Conservation (phyloP, 192 early-diverging fungal genomes). For the Irineochytrium annulatum region DNA sequence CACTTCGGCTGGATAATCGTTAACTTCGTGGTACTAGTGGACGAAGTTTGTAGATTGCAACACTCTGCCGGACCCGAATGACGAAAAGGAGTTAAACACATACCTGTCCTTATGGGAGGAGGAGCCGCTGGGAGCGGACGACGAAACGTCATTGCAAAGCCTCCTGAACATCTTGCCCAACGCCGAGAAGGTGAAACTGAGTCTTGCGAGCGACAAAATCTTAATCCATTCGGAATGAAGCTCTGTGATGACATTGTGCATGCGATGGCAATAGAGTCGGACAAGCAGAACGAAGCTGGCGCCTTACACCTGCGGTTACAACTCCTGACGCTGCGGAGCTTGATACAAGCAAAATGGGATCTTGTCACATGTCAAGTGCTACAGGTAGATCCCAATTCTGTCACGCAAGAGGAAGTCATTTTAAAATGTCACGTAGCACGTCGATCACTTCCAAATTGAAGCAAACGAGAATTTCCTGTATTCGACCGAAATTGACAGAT, state of each 20-base stretch:
- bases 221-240: background rate
- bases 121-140: slow-evolving; percentile 28
- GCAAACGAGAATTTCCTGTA: slow-evolving; percentile 54
- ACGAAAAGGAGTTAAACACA: slow-evolving; percentile 46
- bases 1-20: background rate
- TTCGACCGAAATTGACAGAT: slow-evolving; percentile 13
- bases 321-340: slow-evolving; percentile 21
- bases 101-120: slow-evolving; percentile 42
- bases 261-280: slow-evolving; percentile 12
- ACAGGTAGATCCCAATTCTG: slow-evolving; percentile 24
- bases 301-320: slow-evolving; percentile 17
- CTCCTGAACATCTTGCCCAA: slow-evolving; percentile 32
- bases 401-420: no score
- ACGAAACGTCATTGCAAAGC: slow-evolving; percentile 28
- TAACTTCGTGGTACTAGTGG: slow-evolving; percentile 29
- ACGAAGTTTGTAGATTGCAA: slow-evolving; percentile 45
- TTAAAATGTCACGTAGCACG: slow-evolving; percentile 23
- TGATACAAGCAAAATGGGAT: slow-evolving; percentile 47
- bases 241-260: slow-evolving; percentile 22
- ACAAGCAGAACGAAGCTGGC: slow-evolving; percentile 18
- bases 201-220: background rate
- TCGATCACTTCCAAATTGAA: slow-evolving; percentile 43
- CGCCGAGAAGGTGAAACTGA: slow-evolving; percentile 25
- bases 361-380: slow-evolving; percentile 30
- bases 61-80: slow-evolving; percentile 38